Evolutionary conservation across 352 stramenopile genomes (phyloP).

Genomic region (Pythium volutum): DNA sequence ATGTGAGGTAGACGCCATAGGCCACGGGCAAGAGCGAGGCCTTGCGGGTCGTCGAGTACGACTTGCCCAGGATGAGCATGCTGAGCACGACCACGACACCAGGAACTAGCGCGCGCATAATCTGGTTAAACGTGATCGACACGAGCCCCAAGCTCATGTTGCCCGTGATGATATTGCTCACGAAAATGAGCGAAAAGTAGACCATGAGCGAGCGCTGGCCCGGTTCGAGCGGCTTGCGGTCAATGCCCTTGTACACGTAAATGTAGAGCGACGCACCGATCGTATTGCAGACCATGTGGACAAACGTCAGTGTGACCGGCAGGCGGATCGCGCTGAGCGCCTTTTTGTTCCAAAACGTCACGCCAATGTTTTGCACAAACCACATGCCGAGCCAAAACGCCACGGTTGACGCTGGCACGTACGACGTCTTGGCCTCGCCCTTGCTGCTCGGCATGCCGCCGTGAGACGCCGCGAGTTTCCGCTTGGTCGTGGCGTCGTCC

Average conservation of each 20-base stretch:
- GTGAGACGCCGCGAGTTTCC: not conserved
- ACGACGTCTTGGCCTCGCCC: conserved; percentile 48
- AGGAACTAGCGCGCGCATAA: conserved; percentile 87
- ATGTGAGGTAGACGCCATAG: conserved; percentile 81
- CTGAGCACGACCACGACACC: conserved; percentile 77
- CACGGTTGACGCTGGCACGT: conserved; percentile 60
- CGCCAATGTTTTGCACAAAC: conserved; percentile 91
- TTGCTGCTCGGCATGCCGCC: too few relatives aligned
- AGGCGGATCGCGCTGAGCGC: conserved; percentile 68
- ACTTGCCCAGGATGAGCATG: conserved; percentile 76
- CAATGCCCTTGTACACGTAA: conserved; percentile 59
- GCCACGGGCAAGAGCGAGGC: conserved; percentile 70
- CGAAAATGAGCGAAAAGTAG: conserved; percentile 92
- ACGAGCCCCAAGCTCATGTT: conserved; percentile 92
- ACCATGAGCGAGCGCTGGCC: conserved; percentile 75
- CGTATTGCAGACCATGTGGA: conserved; percentile 94
- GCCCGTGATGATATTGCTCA: conserved; percentile 94
- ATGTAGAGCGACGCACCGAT: conserved; percentile 83
- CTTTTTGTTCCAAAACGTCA: conserved; percentile 96
- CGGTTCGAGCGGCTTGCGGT: conserved; percentile 60
- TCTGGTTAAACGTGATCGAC: conserved; percentile 95
- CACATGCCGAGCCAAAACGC: conserved; percentile 83
- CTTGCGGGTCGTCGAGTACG: conserved; percentile 74
- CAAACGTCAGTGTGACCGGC: conserved; percentile 84
- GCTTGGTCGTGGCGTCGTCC: not conserved